Conservation (phyloP, 495 filamentous ascomycete species). For the Penicillium riverlandense region DNA sequence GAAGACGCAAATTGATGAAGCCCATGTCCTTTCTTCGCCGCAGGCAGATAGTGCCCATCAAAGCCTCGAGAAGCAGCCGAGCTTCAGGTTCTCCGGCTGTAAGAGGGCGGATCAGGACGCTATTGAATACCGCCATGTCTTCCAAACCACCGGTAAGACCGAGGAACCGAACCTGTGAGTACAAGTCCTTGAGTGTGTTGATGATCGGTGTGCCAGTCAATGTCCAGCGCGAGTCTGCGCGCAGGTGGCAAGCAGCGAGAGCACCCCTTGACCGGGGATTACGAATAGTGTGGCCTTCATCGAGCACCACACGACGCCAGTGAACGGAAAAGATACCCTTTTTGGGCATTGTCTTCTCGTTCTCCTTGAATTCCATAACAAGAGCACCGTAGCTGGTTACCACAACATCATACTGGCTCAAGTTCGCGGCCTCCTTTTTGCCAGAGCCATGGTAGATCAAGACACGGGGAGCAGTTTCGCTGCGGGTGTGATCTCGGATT, state of each 20-base stretch:
- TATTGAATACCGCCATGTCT: conserved; percentile 66
- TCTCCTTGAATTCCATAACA: conserved; percentile 33
- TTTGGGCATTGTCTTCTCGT: conserved; percentile 20
- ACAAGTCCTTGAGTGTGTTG: conserved; percentile 76
- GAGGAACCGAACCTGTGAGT: conserved; percentile 74
- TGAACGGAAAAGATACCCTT: conserved; percentile 54
- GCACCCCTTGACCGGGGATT: conserved; percentile 69
- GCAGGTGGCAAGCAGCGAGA: conserved; percentile 56
- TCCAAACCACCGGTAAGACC: conserved; percentile 72
- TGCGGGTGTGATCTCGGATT: conserved; percentile 63
- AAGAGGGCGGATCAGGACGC: conserved; percentile 65
- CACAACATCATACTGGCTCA: conserved; percentile 63
- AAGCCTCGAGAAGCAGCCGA: conserved; percentile 59
- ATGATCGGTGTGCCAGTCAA: conserved; percentile 74
- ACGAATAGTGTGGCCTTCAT: conserved; percentile 83
- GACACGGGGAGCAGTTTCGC: conserved; percentile 53
- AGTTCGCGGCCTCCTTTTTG: conserved; percentile 45
- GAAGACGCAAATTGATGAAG: conserved; percentile 78
- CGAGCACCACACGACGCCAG: conserved; percentile 79
- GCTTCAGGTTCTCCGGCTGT: conserved; percentile 50
- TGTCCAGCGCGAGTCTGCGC: conserved; percentile 72
- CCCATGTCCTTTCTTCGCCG: conserved; percentile 84
- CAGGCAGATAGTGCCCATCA: conserved; percentile 79
- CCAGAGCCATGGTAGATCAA: conserved; percentile 67
- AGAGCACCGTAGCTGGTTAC: conserved; percentile 74